Evolutionary conservation across 768 basidiomycete genomes (phyloP).

Genomic region (Clathrus columnatus): DNA sequence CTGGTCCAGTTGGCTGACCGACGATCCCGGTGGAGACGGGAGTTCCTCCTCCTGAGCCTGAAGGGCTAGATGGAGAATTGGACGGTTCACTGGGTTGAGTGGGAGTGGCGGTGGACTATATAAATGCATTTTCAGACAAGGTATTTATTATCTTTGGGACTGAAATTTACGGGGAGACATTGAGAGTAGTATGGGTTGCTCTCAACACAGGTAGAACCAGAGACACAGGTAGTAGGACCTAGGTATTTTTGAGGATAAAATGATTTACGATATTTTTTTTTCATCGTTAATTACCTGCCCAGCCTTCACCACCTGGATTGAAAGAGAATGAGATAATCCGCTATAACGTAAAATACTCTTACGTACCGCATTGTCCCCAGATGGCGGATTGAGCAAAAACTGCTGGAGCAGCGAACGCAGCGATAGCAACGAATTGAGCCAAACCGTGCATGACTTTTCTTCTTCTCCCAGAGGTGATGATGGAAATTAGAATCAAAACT

Average conservation of each 20-base stretch:
- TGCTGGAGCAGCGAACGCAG: constrained; percentile 8
- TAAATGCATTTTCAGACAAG: constrained; percentile 30
- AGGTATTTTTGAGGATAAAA: not conserved
- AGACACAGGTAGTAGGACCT: constrained; percentile 30
- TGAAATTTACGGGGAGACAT: constrained; percentile 27
- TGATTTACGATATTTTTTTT: not conserved
- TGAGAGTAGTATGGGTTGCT: constrained; percentile 38
- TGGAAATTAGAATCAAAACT: not conserved
- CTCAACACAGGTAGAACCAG: constrained; percentile 30
- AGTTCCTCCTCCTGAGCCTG: constrained; percentile 14
- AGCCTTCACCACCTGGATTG: constrained; percentile 25
- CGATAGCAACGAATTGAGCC: not conserved
- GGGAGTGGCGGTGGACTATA: constrained; percentile 12
- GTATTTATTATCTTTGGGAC: not conserved
- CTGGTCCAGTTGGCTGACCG: constrained; percentile 12
- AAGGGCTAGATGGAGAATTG: constrained; percentile 24
- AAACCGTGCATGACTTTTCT: not conserved
- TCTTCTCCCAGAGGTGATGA: not conserved
- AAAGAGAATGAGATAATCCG: not conserved
- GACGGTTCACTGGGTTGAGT: constrained; percentile 17
- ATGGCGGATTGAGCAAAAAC: constrained; percentile 19
- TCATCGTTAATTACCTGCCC: constrained; percentile 14
- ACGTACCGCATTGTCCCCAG: constrained; percentile 22
- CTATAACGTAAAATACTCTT: not conserved
- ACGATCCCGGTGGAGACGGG: not conserved